Evolutionary conservation across 441 rosid genomes (phyloP), one percentile per base, ranked within the genome.

Genomic region (Omphalea diandra): DNA sequence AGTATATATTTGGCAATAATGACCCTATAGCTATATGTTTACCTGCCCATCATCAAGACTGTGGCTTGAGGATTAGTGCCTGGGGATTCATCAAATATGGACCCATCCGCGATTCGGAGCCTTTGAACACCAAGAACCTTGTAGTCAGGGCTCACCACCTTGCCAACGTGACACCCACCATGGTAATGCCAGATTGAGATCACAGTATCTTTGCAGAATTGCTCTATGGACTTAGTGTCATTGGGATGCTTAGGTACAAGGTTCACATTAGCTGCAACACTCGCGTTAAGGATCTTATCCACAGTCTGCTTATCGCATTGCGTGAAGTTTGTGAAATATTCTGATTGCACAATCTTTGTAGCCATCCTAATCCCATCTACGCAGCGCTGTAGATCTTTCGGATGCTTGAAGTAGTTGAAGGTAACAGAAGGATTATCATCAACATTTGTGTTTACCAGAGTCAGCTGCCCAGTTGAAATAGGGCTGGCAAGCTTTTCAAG

Each of bases 61-160:
- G 99, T 92, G 71, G 81, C 99, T 73, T 94, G 99, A 75, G 99
- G 98, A 80, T 94, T 94, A 68, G 99, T 92, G 68, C 99, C 99
- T 0, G 98, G 99, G 29, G 99, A 94, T 68, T 86, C 88, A 22
- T 77, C 67, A 67, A 86, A 89, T 1, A 86, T 85, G 0, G 99
- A 95, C 11, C 94, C 97, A 78, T 95, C 99, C 2, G 93, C 85
- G n/a, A 93, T 73, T 5, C 97, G 84, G 41, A 95, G 94, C 83
- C 86, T 80, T 10, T 73, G 55, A 20, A 89, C 87, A 24, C 97
- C 96, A 44, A 90, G 84, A 75, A 95, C 94, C 77, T 75, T 81
- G 57, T 77, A 68, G 70, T 85, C 75, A 20, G 71, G 69, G 73
- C 60, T 74, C 64, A 94, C 97, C 27, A 94, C 99, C 80, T 84